phyloP scores from a whole-genome alignment of 163 green algal genomes.

The Chlorella variabilis region DNA sequence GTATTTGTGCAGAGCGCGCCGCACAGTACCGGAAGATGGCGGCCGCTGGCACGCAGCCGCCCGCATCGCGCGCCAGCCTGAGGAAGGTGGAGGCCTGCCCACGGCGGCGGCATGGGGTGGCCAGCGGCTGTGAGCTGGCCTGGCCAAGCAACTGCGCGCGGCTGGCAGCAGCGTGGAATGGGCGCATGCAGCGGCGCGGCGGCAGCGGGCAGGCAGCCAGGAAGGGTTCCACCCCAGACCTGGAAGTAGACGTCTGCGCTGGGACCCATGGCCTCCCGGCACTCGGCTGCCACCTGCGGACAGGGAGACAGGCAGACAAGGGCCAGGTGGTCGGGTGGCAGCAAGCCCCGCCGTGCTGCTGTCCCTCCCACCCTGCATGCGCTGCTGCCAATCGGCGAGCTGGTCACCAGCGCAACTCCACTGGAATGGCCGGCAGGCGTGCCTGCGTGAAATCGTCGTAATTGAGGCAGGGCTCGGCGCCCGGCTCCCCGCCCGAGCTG shows the following conservation, averaged over 20 bases:
- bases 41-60: slow-evolving; percentile 30
- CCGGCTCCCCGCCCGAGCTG: too few relatives aligned
- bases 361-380: too few relatives aligned
- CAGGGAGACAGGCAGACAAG: neutral
- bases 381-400: too few relatives aligned
- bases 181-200: too few relatives aligned
- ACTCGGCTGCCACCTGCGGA: slow-evolving; percentile 41
- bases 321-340: too few relatives aligned
- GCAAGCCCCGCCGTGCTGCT: neutral
- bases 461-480: slow-evolving; percentile 34
- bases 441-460: slow-evolving; percentile 54
- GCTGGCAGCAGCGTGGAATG: too few relatives aligned
- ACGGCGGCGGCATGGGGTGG: neutral
- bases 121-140: too few relatives aligned
- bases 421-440: too few relatives aligned
- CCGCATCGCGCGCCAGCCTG: slow-evolving; percentile 29
- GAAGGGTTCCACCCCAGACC: too few relatives aligned
- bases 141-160: too few relatives aligned
- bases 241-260: slow-evolving; percentile 41
- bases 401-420: too few relatives aligned
- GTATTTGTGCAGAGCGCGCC: slow-evolving; percentile 42
- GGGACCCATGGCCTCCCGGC: slow-evolving; percentile 36
- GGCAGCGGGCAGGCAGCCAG: too few relatives aligned
- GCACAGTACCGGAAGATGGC: slow-evolving; percentile 48
- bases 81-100: slow-evolving; percentile 44